A percentile compares a stretch with the other conserved stretches of the same genome.
These are phyloP conservation scores for Alopecurus myosuroides DNA, from an alignment of 176 grass and related monocot species.

Conservation along the genomic window DNA sequence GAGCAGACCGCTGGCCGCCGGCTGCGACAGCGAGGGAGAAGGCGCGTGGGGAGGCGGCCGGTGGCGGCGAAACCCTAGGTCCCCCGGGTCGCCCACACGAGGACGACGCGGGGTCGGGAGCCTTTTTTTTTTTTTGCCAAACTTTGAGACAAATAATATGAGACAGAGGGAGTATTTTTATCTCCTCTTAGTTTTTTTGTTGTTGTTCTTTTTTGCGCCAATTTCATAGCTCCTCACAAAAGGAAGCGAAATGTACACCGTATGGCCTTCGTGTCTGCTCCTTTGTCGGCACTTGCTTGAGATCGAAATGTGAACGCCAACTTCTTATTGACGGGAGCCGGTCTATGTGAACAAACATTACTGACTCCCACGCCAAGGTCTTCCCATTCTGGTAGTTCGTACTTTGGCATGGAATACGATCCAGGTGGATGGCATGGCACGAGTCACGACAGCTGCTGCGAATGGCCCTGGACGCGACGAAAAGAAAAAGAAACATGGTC, in stretches of 20 bases:
- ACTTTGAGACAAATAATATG: no score
- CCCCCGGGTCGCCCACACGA: no score
- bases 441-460: no score
- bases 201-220: background rate
- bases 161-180: background rate
- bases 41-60: no score
- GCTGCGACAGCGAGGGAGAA: no score
- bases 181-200: background rate
- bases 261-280: background rate
- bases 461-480: slow-evolving; percentile 9
- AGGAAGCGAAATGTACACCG: background rate
- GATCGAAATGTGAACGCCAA: background rate
- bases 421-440: no score
- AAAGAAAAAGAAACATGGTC: background rate
- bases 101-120: no score
- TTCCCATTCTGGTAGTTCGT: background rate
- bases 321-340: background rate
- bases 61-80: no score
- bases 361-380: background rate
- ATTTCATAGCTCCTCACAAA: background rate
- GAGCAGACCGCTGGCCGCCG: no score
- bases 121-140: no score
- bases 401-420: background rate
- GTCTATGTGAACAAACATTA: slow-evolving; percentile 5
- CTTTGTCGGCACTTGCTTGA: background rate